phyloP scores from a whole-genome alignment of 129 eudicot genomes.

The Mikania micrantha region DNA sequence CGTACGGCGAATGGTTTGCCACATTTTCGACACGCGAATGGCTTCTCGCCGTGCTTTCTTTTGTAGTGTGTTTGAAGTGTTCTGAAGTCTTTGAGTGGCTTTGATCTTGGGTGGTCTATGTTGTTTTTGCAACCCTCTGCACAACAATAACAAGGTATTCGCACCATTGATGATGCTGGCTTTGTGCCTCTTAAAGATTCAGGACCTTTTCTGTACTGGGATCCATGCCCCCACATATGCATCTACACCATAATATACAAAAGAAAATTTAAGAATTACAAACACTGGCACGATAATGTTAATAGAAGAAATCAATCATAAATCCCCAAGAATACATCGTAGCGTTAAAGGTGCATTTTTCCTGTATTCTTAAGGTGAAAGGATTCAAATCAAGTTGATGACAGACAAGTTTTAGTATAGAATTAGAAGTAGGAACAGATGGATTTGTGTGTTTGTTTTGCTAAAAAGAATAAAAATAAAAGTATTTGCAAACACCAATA shows the following conservation, averaged over 20 bases:
- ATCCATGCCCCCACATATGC: too few species aligned
- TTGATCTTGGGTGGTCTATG: slow-evolving; percentile 82
- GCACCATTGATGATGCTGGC: slow-evolving; percentile 53
- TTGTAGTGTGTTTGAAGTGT: slow-evolving; percentile 92
- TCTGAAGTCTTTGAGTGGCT: slow-evolving; percentile 79
- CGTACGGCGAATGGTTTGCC: slow-evolving; percentile 77
- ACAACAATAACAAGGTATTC: slow-evolving; percentile 86
- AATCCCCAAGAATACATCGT: too few species aligned
- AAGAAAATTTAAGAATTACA: not conserved
- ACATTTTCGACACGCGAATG: slow-evolving; percentile 67
- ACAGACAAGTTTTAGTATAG: too few species aligned
- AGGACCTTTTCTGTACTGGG: slow-evolving; percentile 79
- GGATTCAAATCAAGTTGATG: too few species aligned
- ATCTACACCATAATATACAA: slow-evolving; percentile 23
- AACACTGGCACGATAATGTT: too few species aligned
- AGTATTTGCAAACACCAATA: not conserved
- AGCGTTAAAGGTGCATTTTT: too few species aligned
- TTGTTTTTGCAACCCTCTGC: slow-evolving; percentile 90
- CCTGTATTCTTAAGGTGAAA: too few species aligned
- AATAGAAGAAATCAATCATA: too few species aligned
- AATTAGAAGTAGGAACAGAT: too few species aligned
- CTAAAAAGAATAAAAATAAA: too few species aligned
- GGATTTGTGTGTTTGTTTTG: too few species aligned
- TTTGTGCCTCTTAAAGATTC: slow-evolving; percentile 77
- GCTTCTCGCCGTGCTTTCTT: slow-evolving; percentile 75